phyloP scores from a whole-genome alignment of 805 yeast genomes.

The Teunomyces funiuensis region DNA sequence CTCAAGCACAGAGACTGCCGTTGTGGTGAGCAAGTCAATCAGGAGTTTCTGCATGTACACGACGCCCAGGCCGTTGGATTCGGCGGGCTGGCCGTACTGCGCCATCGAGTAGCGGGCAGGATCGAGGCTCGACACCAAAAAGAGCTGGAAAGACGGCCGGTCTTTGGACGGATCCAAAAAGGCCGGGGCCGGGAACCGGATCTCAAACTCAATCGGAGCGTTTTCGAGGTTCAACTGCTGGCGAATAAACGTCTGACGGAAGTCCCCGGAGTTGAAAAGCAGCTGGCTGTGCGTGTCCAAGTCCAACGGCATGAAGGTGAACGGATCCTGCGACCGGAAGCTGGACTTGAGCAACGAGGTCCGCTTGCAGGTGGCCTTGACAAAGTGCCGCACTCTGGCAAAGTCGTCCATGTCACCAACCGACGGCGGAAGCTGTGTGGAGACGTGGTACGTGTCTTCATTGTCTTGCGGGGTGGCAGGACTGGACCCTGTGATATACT shows the following conservation, averaged over 20 bases:
- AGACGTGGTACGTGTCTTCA: slow-evolving; percentile 21
- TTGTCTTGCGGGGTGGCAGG: slow-evolving; percentile 3
- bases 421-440: slow-evolving; percentile 35
- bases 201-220: slow-evolving; percentile 46
- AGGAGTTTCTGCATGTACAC: slow-evolving; percentile 42
- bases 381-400: slow-evolving; percentile 50
- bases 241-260: slow-evolving; percentile 46
- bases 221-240: slow-evolving; percentile 39
- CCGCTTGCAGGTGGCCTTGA: slow-evolving; percentile 61
- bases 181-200: slow-evolving; percentile 48
- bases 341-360: slow-evolving; percentile 49
- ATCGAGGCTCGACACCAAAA: slow-evolving; percentile 24
- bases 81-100: slow-evolving; percentile 34
- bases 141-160: slow-evolving; percentile 36
- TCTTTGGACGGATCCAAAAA: slow-evolving; percentile 45
- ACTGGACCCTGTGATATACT: background rate
- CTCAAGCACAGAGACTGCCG: slow-evolving; percentile 21
- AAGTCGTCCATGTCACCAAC: slow-evolving; percentile 29
- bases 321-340: slow-evolving; percentile 47
- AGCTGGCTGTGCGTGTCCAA: slow-evolving; percentile 25
- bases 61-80: slow-evolving; percentile 48
- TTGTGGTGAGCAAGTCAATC: slow-evolving; percentile 30
- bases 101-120: slow-evolving; percentile 32
- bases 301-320: slow-evolving; percentile 54
- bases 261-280: slow-evolving; percentile 18